A percentile compares a stretch with the other conserved stretches of the same genome.
Conservation (phyloP, 1,139 yeast species). For the Protomyces arabidopsidicola region DNA sequence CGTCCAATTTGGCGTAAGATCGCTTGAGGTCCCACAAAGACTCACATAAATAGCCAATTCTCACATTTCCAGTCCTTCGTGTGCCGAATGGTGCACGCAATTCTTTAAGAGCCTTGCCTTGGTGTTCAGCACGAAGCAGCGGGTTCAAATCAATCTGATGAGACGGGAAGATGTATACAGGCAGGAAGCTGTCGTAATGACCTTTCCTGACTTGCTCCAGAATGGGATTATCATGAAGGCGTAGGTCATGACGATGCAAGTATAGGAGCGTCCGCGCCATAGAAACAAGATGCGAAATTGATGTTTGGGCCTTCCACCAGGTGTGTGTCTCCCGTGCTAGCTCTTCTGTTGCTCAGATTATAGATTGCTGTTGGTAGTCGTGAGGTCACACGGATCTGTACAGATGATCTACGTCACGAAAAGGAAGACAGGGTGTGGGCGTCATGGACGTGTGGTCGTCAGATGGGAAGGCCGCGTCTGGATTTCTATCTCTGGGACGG, state of each 20-base stretch:
- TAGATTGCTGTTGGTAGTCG: too few species aligned
- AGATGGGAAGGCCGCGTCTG: too few species aligned
- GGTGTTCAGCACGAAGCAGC: slow-evolving; percentile 7
- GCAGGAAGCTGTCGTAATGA: slow-evolving; percentile 4
- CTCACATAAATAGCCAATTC: slow-evolving; percentile 19
- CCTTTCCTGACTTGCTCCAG: slow-evolving; percentile 10
- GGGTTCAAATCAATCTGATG: slow-evolving; percentile 24
- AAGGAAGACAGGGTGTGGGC: too few species aligned
- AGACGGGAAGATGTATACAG: slow-evolving; percentile 18
- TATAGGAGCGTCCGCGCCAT: slow-evolving; percentile 20
- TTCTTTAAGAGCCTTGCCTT: neutral
- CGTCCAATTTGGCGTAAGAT: slow-evolving; percentile 7
- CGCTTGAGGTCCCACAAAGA: slow-evolving; percentile 21
- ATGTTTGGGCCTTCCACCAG: neutral
- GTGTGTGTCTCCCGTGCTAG: neutral
- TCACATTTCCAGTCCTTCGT: slow-evolving; percentile 17
- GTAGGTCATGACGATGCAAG: slow-evolving; percentile 20
- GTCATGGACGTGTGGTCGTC: too few species aligned
- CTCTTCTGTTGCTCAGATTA: neutral
- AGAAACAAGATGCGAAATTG: neutral
- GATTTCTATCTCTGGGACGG: too few species aligned
- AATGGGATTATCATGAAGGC: slow-evolving; percentile 24
- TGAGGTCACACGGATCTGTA: neutral
- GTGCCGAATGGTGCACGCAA: slow-evolving; percentile 14
- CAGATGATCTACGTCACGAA: neutral